Conservation (phyloP, 768 basidiomycete species). For the Coprinellus aureogranulatus region DNA sequence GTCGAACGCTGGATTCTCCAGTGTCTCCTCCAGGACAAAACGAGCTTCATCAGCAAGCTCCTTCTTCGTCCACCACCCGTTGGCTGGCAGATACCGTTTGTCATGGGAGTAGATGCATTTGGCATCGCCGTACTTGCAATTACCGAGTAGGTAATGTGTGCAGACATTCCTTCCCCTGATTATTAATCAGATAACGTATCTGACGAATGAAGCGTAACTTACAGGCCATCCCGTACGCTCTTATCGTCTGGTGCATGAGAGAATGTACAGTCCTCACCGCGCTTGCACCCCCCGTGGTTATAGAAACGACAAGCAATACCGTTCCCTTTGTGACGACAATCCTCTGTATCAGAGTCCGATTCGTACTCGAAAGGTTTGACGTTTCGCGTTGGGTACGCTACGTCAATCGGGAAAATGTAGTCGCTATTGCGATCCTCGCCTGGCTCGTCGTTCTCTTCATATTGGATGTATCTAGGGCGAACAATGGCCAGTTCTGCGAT, state of each 20-base stretch:
- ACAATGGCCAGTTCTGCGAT: slow-evolving; percentile 26
- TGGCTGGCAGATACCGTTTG: slow-evolving; percentile 32
- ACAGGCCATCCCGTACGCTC: slow-evolving; percentile 57
- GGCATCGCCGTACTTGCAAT: slow-evolving; percentile 35
- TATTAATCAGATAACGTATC: background rate
- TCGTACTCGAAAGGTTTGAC: slow-evolving; percentile 36
- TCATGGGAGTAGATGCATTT: slow-evolving; percentile 45
- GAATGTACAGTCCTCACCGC: slow-evolving; percentile 41
- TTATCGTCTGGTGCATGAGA: slow-evolving; percentile 55
- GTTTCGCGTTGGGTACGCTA: slow-evolving; percentile 10
- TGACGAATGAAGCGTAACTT: slow-evolving; percentile 18
- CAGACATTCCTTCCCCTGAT: slow-evolving; percentile 52
- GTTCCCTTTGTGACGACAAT: slow-evolving; percentile 51
- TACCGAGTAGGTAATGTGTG: slow-evolving; percentile 35
- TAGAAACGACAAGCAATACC: slow-evolving; percentile 55
- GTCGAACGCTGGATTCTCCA: no score
- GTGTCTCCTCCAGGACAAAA: background rate
- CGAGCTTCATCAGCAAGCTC: background rate
- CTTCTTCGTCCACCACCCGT: slow-evolving; percentile 37
- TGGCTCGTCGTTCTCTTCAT: slow-evolving; percentile 16
- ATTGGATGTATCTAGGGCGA: slow-evolving; percentile 12
- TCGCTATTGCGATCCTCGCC: slow-evolving; percentile 26
- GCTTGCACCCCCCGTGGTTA: slow-evolving; percentile 50
- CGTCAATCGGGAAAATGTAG: slow-evolving; percentile 27
- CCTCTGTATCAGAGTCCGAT: slow-evolving; percentile 52